Evolutionary conservation across 2,329 filamentous ascomycete genomes (phyloP).

Genomic region (Cucurbitaria berberidis): DNA sequence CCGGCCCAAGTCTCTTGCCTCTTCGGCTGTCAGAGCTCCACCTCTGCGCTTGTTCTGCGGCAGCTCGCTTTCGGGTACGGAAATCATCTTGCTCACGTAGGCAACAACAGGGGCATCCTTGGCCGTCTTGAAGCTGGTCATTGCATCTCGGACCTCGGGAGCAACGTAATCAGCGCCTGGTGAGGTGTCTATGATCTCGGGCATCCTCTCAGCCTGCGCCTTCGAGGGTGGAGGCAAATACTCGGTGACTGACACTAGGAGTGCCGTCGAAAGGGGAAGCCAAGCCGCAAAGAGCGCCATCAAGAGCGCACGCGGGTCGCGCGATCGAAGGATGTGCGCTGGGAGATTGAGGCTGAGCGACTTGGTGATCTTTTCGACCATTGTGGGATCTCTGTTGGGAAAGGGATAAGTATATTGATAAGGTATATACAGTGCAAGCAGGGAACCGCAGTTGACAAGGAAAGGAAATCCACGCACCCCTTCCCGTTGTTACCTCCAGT

Average conservation of each 20-base stretch:
- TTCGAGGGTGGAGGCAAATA: conserved; percentile 82
- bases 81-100: conserved; percentile 98
- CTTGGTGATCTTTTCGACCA: conserved; percentile 94
- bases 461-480: conserved; percentile 65
- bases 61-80: conserved; percentile 89
- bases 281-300: conserved; percentile 87
- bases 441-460: conserved; percentile 28
- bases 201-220: conserved; percentile 81
- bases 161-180: conserved; percentile 78
- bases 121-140: conserved; percentile 77
- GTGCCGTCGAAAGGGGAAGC: conserved; percentile 89
- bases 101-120: conserved; percentile 81
- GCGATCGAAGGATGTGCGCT: conserved; percentile 80
- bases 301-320: conserved; percentile 82
- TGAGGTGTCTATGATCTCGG: conserved; percentile 77
- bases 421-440: conserved; percentile 42
- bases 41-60: conserved; percentile 79
- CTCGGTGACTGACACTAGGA: conserved; percentile 93
- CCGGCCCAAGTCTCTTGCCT: conserved; percentile 84
- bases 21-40: conserved; percentile 78
- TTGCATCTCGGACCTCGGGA: conserved; percentile 73
- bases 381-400: conserved; percentile 67
- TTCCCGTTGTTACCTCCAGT: conserved; percentile 81
- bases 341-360: conserved; percentile 84
- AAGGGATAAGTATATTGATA: conserved; percentile 51